phyloP scores from a whole-genome alignment of 768 basidiomycete species.

The Rhizopogon sp. region DNA sequence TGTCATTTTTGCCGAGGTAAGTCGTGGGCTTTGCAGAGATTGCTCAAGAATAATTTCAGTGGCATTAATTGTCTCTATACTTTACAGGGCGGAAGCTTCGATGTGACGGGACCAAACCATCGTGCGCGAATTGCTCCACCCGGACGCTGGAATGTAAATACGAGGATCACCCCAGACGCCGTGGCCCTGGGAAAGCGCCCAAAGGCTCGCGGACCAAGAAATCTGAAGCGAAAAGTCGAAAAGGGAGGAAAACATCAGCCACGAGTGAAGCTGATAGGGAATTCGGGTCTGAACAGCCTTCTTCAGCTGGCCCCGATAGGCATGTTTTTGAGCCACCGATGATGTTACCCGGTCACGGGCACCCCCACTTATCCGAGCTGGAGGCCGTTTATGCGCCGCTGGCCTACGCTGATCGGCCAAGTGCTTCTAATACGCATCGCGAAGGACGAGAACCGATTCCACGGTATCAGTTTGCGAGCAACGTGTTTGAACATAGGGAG shows the following conservation, averaged over 20 bases:
- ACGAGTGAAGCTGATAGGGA: conserved; percentile 4
- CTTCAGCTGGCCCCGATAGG: not conserved
- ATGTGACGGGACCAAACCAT: conserved; percentile 63
- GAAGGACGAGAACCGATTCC: not conserved
- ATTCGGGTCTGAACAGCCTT: not conserved
- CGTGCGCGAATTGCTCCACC: conserved; percentile 57
- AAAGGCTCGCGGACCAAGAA: conserved; percentile 51
- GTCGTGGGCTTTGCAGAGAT: conserved; percentile 10
- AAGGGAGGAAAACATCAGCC: conserved; percentile 4
- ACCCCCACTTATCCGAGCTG: not conserved
- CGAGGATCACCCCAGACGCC: conserved; percentile 45
- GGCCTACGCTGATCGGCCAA: conserved; percentile 1
- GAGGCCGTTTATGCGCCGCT: not conserved
- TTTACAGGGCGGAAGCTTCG: conserved; percentile 64
- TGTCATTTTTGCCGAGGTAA: conserved; percentile 78
- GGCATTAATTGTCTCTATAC: not conserved
- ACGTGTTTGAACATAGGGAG: not conserved
- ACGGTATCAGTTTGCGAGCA: not conserved
- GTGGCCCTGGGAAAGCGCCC: conserved; percentile 73
- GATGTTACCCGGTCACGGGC: conserved; percentile 1
- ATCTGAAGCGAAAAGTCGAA: conserved; percentile 21
- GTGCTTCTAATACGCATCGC: not conserved
- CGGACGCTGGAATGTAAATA: conserved; percentile 53
- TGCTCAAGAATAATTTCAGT: not conserved
- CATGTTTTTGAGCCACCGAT: conserved; percentile 1